These are phyloP conservation scores for Chamaenerion angustifolium DNA, from an alignment of 345 rosid genomes.

Conservation along the genomic window DNA sequence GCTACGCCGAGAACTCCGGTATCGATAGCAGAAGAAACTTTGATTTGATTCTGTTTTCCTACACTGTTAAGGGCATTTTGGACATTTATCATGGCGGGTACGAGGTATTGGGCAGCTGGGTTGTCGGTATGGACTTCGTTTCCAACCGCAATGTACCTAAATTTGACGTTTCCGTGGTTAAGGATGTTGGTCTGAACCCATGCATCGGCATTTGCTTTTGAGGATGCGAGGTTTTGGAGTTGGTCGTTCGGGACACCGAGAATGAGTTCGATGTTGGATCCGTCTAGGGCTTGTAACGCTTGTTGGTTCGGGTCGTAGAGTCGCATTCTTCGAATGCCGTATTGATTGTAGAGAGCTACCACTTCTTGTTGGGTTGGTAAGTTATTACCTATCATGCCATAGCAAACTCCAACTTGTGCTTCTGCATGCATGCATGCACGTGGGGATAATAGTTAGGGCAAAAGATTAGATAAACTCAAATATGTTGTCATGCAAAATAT, in stretches of 20 bases:
- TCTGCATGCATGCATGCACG: constrained; percentile 15
- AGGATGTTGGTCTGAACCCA: constrained; percentile 40
- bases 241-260: constrained; percentile 31
- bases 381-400: constrained; percentile 43
- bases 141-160: constrained; percentile 48
- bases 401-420: constrained; percentile 58
- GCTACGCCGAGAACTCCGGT: constrained; percentile 2
- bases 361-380: constrained; percentile 36
- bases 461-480: too few species aligned
- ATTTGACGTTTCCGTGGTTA: constrained; percentile 19
- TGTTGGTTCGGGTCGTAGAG: constrained; percentile 21
- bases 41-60: constrained; percentile 23
- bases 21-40: constrained; percentile 24
- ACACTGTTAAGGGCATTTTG: constrained; percentile 15
- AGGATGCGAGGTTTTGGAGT: constrained; percentile 20
- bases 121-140: constrained; percentile 34
- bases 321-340: constrained; percentile 33
- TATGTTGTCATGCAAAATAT: too few species aligned
- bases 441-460: too few species aligned
- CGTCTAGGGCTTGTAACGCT: constrained; percentile 32
- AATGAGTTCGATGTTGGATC: constrained; percentile 35
- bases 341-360: constrained; percentile 29
- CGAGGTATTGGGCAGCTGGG: constrained; percentile 13
- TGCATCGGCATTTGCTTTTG: constrained; percentile 21
- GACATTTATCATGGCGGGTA: constrained; percentile 39